Conservation (phyloP, 2,329 filamentous ascomycete genomes). For the Plenodomus lindquistii region DNA sequence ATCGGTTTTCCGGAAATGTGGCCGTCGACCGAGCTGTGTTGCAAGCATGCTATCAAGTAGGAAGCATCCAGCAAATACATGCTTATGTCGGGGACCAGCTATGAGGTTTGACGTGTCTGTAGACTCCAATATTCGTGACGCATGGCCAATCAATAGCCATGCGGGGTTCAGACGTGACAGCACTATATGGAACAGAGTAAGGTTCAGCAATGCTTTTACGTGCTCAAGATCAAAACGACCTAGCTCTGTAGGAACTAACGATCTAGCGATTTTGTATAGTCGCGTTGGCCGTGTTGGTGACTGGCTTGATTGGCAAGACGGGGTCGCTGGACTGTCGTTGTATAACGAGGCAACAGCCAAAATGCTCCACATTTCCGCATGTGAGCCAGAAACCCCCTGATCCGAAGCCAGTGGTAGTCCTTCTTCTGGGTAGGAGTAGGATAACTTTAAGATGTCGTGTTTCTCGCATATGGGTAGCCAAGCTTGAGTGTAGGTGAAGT, state of each 20-base stretch:
- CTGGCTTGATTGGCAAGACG: not conserved
- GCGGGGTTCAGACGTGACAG: conserved; percentile 61
- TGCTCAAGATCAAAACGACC: conserved; percentile 44
- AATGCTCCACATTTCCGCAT: conserved; percentile 53
- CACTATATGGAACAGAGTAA: conserved; percentile 67
- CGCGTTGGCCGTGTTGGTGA: conserved; percentile 16
- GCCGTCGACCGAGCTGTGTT: conserved; percentile 54
- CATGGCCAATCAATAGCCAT: conserved; percentile 67
- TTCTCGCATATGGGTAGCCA: conserved; percentile 78
- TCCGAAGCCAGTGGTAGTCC: conserved; percentile 36
- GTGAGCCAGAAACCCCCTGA: conserved; percentile 37
- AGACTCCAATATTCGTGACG: conserved; percentile 58
- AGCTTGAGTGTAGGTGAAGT: conserved; percentile 74
- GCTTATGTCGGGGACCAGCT: conserved; percentile 42
- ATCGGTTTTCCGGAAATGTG: conserved; percentile 56
- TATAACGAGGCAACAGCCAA: conserved; percentile 48
- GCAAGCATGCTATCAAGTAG: conserved; percentile 64
- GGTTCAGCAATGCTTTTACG: conserved; percentile 49
- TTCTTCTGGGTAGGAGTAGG: conserved; percentile 58
- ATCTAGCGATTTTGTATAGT: conserved; percentile 33
- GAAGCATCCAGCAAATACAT: conserved; percentile 61
- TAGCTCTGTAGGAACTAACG: conserved; percentile 37
- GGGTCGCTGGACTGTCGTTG: conserved; percentile 7
- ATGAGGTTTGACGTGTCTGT: conserved; percentile 42
- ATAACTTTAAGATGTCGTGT: conserved; percentile 61